phyloP scores from a whole-genome alignment of 805 yeast species.

The Hanseniaspora singularis region DNA sequence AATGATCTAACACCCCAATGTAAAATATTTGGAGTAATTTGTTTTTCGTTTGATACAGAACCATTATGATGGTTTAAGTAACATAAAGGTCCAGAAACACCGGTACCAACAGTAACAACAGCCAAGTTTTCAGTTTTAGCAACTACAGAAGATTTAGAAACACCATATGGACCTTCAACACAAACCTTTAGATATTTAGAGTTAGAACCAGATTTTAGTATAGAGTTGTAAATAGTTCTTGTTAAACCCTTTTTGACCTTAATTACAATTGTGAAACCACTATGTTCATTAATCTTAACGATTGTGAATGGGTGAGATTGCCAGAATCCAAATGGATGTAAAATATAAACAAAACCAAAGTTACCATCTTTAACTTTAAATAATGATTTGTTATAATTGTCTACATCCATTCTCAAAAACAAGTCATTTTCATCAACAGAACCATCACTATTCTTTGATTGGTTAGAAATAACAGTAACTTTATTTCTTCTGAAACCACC shows the following conservation, averaged over 20 bases:
- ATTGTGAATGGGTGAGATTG: constrained; percentile 16
- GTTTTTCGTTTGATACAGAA: neutral
- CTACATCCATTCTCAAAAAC: constrained; percentile 5
- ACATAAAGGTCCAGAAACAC: constrained; percentile 12
- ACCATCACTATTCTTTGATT: neutral
- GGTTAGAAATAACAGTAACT: neutral
- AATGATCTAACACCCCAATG: constrained; percentile 14
- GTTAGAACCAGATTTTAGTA: neutral
- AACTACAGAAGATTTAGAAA: neutral
- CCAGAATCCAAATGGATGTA: constrained; percentile 7
- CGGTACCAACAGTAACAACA: constrained; percentile 9
- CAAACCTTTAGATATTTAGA: neutral
- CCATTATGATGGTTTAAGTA: constrained; percentile 4
- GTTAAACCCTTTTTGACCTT: constrained; percentile 15
- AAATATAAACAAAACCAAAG: constrained; percentile 13
- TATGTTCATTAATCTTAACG: neutral
- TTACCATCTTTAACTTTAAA: constrained; percentile 11
- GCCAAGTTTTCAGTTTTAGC: constrained; percentile 1
- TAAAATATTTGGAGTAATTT: constrained; percentile 1
- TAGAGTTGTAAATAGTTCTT: neutral
- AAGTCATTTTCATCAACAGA: neutral
- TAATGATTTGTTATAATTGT: constrained; percentile 9
- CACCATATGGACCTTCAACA: constrained; percentile 16
- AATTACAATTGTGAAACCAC: neutral
- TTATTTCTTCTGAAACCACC: constrained; percentile 14